These are phyloP conservation scores for Babesia caballi DNA, from an alignment of 169 alveolate genomes.

Conservation along the genomic window DNA sequence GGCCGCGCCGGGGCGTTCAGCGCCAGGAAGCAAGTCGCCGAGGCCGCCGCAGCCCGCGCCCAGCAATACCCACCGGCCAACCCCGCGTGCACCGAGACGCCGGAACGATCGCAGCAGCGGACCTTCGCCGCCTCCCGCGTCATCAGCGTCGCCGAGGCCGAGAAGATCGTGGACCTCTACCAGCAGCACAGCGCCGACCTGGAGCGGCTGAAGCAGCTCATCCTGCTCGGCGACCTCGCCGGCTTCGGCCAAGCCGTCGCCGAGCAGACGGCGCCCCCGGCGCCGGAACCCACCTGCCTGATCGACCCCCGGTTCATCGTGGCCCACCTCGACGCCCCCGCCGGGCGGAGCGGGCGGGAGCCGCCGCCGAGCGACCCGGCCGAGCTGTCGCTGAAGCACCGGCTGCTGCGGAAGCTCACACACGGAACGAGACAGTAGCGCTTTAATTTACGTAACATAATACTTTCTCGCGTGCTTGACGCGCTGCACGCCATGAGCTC, in stretches of 20 bases:
- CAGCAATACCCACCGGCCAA: not conserved
- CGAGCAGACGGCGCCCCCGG: not conserved
- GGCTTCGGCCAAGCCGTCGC: not conserved
- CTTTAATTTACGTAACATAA: slow-evolving; percentile 10
- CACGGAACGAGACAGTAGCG: not conserved
- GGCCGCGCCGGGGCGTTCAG: not conserved
- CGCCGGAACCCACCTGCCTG: not conserved
- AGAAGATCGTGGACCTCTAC: slow-evolving; percentile 42
- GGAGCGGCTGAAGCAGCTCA: slow-evolving; percentile 24
- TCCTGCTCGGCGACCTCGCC: slow-evolving; percentile 10
- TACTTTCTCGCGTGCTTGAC: slow-evolving; percentile 5
- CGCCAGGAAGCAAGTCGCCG: slow-evolving; percentile 8
- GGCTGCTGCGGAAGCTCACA: slow-evolving; percentile 33
- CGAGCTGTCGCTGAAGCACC: slow-evolving; percentile 37
- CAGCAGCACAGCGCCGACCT: slow-evolving; percentile 33
- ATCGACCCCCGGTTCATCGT: slow-evolving; percentile 50
- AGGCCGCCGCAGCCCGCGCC: not conserved
- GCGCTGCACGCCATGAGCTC: not conserved
- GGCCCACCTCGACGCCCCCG: slow-evolving; percentile 6
- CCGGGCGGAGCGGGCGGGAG: not conserved
- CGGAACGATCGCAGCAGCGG: not conserved
- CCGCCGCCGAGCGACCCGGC: slow-evolving; percentile 44
- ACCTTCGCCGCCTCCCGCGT: slow-evolving; percentile 9
- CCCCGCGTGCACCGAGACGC: not conserved
- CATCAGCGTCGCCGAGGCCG: slow-evolving; percentile 59